phyloP scores from a whole-genome alignment of 257 asterid genomes.

The Lithospermum erythrorhizon region DNA sequence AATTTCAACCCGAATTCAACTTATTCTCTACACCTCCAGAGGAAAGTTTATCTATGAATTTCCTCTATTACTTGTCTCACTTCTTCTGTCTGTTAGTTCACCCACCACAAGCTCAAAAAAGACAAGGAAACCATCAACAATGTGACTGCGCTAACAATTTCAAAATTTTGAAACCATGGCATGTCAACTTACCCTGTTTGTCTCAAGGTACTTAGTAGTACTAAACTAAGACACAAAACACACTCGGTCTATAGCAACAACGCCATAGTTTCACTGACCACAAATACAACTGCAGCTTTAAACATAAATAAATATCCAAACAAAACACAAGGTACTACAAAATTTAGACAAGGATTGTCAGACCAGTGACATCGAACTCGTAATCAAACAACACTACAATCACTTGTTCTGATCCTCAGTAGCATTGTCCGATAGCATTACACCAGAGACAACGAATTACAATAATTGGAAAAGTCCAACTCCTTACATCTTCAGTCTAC shows the following conservation, averaged over 20 bases:
- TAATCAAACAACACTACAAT: no score
- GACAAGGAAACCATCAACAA: slow-evolving; percentile 2
- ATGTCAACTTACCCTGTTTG: neutral
- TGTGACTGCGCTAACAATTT: neutral
- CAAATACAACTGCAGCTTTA: no score
- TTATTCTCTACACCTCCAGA: slow-evolving; percentile 12
- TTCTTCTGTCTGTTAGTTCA: slow-evolving; percentile 31
- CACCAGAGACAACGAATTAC: no score
- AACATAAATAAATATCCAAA: no score
- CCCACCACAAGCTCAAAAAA: slow-evolving; percentile 9
- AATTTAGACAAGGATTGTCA: no score
- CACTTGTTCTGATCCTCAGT: neutral
- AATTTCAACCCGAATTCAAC: no score
- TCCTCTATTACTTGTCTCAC: slow-evolving; percentile 31
- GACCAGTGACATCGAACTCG: no score
- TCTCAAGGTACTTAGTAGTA: neutral
- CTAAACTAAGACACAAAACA: neutral
- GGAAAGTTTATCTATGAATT: slow-evolving; percentile 6
- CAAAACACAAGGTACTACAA: neutral
- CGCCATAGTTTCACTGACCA: no score
- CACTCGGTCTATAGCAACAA: neutral
- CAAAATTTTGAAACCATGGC: neutral
- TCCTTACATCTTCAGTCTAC: neutral
- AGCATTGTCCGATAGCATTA: no score
- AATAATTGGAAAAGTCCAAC: no score